Percentiles rank a stretch among this genome's conserved stretches.
These are phyloP conservation scores for Gremmenia infestans DNA, from an alignment of 2,329 filamentous ascomycete genomes.

Conservation along the genomic window DNA sequence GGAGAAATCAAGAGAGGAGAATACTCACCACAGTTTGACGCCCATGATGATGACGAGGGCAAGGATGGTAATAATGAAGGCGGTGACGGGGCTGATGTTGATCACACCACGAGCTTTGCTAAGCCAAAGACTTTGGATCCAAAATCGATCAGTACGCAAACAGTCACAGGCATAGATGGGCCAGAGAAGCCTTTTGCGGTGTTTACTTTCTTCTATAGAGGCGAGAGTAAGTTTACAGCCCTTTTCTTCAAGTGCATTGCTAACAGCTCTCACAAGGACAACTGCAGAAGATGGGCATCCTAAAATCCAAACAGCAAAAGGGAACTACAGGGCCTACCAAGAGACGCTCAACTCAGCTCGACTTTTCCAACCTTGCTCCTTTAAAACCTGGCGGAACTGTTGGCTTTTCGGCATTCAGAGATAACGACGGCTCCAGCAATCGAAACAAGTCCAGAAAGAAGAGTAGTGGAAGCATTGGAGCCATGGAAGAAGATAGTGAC, in stretches of 20 bases:
- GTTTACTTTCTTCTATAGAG: slow-evolving; percentile 97
- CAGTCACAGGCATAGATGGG: slow-evolving; percentile 95
- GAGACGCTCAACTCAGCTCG: slow-evolving; percentile 74
- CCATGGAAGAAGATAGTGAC: slow-evolving; percentile 68
- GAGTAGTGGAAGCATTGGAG: slow-evolving; percentile 52
- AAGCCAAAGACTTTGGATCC: slow-evolving; percentile 95
- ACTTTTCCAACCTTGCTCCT: slow-evolving; percentile 80
- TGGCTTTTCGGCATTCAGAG: slow-evolving; percentile 84
- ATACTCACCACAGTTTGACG: slow-evolving; percentile 96
- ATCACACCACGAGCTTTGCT: slow-evolving; percentile 96
- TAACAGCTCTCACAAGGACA: slow-evolving; percentile 56
- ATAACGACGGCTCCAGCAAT: slow-evolving; percentile 52
- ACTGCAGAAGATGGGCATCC: slow-evolving; percentile 92
- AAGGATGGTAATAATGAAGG: slow-evolving; percentile 43
- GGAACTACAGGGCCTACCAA: slow-evolving; percentile 60
- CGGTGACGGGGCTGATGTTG: slow-evolving; percentile 73
- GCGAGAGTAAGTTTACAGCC: slow-evolving; percentile 66
- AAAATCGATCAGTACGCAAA: slow-evolving; percentile 97
- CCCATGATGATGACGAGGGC: slow-evolving; percentile 85
- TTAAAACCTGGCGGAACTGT: slow-evolving; percentile 83
- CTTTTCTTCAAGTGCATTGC: not conserved
- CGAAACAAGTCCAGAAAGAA: slow-evolving; percentile 59
- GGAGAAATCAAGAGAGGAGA: slow-evolving; percentile 97
- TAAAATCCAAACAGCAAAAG: slow-evolving; percentile 63
- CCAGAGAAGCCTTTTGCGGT: slow-evolving; percentile 94